phyloP scores from a whole-genome alignment of 257 asterid genomes.

The Ocimum tenuiflorum region DNA sequence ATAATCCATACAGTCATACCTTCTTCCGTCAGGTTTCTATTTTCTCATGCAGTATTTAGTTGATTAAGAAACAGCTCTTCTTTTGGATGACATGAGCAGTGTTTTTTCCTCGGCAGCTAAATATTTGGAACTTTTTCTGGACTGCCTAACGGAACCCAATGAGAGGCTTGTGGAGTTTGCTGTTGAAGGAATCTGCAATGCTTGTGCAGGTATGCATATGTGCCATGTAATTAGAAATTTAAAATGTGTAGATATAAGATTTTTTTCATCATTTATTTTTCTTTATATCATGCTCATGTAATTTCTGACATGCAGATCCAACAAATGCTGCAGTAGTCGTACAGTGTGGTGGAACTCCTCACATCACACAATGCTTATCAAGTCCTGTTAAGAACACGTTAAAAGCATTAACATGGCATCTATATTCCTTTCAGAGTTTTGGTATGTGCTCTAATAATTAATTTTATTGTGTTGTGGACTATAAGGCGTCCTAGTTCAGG shows the following conservation, averaged over 20 bases:
- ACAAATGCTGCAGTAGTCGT: conserved; percentile 64
- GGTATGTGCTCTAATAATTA: neutral
- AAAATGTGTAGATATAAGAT: neutral
- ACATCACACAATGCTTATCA: conserved; percentile 74
- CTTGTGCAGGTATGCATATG: conserved; percentile 53
- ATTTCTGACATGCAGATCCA: conserved; percentile 47
- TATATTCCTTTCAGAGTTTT: neutral
- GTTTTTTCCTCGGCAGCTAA: conserved; percentile 47
- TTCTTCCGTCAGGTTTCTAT: conserved; percentile 69
- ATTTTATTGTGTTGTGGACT: neutral
- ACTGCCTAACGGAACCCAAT: conserved; percentile 83
- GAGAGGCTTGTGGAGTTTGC: conserved; percentile 92
- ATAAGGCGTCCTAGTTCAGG: neutral
- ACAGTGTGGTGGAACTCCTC: conserved; percentile 74
- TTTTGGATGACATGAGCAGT: conserved; percentile 1
- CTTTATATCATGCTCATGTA: neutral
- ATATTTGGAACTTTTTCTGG: conserved; percentile 87
- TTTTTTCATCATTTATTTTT: neutral
- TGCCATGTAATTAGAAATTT: neutral
- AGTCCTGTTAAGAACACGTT: conserved; percentile 94
- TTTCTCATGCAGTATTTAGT: neutral
- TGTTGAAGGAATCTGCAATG: conserved; percentile 83
- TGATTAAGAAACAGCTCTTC: neutral
- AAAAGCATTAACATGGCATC: conserved; percentile 15
- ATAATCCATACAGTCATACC: conserved; percentile 84